Evolutionary conservation across 148 eudicot species (phyloP), one percentile per base, ranked within the genome.

Genomic region (Suaeda aralocaspica): DNA sequence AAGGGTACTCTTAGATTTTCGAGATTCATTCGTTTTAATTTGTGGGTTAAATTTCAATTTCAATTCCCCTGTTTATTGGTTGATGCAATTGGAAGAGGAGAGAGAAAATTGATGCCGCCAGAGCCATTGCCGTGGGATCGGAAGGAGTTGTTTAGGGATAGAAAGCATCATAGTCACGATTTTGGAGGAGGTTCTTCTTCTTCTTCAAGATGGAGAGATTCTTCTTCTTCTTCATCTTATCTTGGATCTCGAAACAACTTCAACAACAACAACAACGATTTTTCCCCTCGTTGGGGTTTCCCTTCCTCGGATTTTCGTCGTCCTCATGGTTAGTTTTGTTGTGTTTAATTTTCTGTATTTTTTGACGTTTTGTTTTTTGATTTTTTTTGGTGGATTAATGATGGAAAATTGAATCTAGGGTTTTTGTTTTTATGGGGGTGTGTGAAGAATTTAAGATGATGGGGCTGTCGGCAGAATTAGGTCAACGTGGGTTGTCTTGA

Each of bases 121-220:
- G 95, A 89, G 86, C 89, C 87, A 66, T 70, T 80, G 82, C 88
- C 89, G 26, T 87, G 87, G 87, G 92, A 89, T 82, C 92, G 95
- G 79, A 89, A 86, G 82, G 87, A 84, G 52, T 78, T 76, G 57
- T 87, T 75, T 64, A 80, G 84, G 73, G 87, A 87, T 30, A 77
- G 93, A 51, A 84, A 76, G 73, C 88, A 81, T 57, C 42, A 81
- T 55, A 56, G 53, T 24, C 75, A 79, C 77, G 79, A 78, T 3
- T 59, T 59, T 22, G 55, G 56, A 19, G 25, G 28, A 45, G 52
- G 31, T 21, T 67, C 48, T 44, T 56, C 56, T 52, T 56, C 78
- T 55, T 62, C 67, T 51, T 60, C 79, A 9, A 68, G 84, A 68
- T 80, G 91, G 89, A 76, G 89, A 22, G 84, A 74, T 60, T 80